Conservation (phyloP, 2,329 filamentous ascomycete species). For the Colletotrichum destructivum region DNA sequence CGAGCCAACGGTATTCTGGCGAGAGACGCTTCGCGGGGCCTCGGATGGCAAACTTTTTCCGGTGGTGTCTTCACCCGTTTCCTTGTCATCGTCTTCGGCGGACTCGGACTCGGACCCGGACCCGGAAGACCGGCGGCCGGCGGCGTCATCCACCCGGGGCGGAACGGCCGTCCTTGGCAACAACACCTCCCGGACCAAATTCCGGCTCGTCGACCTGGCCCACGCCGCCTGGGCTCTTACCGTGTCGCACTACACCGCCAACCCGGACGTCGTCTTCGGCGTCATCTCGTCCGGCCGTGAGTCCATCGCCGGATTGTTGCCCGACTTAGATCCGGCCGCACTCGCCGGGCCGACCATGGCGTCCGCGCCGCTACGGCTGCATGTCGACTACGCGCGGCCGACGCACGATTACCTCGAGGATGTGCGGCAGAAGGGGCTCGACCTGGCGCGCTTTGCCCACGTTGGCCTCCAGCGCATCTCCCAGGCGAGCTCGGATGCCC, state of each 20-base stretch:
- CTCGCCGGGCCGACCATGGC: slow-evolving; percentile 46
- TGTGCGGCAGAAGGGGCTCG: slow-evolving; percentile 48
- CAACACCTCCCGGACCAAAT: not conserved
- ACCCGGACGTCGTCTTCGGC: slow-evolving; percentile 56
- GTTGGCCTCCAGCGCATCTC: slow-evolving; percentile 50
- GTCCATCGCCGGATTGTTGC: slow-evolving; percentile 1
- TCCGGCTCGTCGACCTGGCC: slow-evolving; percentile 1
- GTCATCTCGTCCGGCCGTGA: slow-evolving; percentile 53
- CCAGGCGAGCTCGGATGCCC: slow-evolving; percentile 34
- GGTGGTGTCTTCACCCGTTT: not conserved
- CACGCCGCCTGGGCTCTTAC: slow-evolving; percentile 57
- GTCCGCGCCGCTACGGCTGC: slow-evolving; percentile 41
- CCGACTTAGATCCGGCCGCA: slow-evolving; percentile 11
- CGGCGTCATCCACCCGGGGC: not conserved
- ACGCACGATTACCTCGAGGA: slow-evolving; percentile 30
- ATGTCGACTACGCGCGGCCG: slow-evolving; percentile 34
- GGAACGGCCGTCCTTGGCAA: not conserved
- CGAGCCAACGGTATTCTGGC: not conserved
- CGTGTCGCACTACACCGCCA: slow-evolving; percentile 53
- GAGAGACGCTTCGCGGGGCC: not conserved
- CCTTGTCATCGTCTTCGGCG: not conserved
- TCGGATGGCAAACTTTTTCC: not conserved
- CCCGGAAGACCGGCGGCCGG: too few relatives aligned
- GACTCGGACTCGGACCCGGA: too few relatives aligned
- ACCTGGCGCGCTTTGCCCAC: slow-evolving; percentile 48